Evolutionary conservation across 2,329 filamentous ascomycete species (phyloP), one percentile per base, ranked within the genome.

Genomic region (Calonectria leucothoes): DNA sequence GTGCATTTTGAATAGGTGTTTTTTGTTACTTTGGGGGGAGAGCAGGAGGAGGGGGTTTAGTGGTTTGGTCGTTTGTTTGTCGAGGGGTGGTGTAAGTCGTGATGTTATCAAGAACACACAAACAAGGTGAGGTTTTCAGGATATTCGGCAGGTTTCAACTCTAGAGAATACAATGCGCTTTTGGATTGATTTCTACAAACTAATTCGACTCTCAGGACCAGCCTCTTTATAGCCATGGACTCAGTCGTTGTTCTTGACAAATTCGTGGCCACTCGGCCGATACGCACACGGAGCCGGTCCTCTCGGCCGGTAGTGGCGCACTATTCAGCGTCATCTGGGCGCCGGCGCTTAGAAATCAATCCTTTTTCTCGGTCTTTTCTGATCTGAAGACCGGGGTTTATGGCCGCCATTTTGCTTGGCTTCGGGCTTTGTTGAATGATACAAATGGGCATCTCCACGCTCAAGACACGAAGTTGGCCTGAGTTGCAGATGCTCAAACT

Each of bases 1-100:
- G 57, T 86, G 86, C 85, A 88, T 87, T 42, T 71, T 79, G 48
- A 15, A 49, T 29, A n/a, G 51, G 6, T 52, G 17, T 12, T 20
- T 20, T 42, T 52, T 45, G 37, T n/a, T n/a, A n/a, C n/a, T n/a
- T n/a, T n/a, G n/a, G n/a, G n/a, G n/a, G n/a, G n/a, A n/a, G n/a
- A n/a, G n/a, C n/a, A n/a, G n/a, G n/a, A n/a, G 25, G 29, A 25
- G n/a, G 37, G 42, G n/a, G 4, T 11, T 23, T 45, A 6, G 3
- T 42, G 20, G 42, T 55, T 61, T 37, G 27, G 3, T 48, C 7
- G 27, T 57, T 59, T 57, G 23, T 55, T 39, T 45, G 31, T 49
- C 39, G 37, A 29, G 55, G 33, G 25, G 25, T 23, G 27, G 27
- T 29, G 27, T 63, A 12, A 48, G 35, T 29, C 48, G 42, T 14